phyloP scores from a whole-genome alignment of 2,329 filamentous ascomycete species.

The Stachybotrys chartarum region DNA sequence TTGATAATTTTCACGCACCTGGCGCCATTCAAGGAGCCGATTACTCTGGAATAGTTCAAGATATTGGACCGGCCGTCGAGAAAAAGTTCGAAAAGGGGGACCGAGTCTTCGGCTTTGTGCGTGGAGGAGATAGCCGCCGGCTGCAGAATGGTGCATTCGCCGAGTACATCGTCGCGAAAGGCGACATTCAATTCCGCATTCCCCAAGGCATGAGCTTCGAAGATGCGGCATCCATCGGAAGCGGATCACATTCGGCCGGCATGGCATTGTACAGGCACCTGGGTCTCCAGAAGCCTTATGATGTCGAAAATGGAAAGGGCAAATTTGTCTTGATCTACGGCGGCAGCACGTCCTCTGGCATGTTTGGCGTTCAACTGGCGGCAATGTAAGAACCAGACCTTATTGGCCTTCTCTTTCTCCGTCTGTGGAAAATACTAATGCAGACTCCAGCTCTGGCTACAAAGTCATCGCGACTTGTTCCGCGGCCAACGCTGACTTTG shows the following conservation, averaged over 20 bases:
- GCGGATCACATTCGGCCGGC: too few relatives aligned
- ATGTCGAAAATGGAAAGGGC: neutral
- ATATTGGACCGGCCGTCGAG: neutral
- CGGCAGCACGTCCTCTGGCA: slow-evolving; percentile 46
- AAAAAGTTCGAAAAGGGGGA: neutral
- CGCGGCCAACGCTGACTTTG: too few relatives aligned
- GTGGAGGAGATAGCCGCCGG: neutral
- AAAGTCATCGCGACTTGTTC: too few relatives aligned
- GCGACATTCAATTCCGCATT: neutral
- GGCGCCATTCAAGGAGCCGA: neutral
- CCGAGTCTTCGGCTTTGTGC: neutral
- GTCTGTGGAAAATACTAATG: too few relatives aligned
- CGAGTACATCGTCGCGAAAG: neutral
- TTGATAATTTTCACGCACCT: neutral
- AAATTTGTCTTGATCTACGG: slow-evolving; percentile 30
- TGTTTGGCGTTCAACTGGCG: slow-evolving; percentile 38
- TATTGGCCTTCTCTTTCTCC: too few relatives aligned
- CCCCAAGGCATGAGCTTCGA: neutral
- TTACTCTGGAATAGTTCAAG: neutral
- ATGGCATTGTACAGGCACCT: neutral
- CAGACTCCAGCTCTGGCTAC: too few relatives aligned
- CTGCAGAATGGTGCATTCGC: neutral
- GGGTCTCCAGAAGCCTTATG: neutral
- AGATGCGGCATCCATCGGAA: neutral
- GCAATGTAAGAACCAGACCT: too few relatives aligned